Evolutionary conservation across 495 filamentous ascomycete species (phyloP).

Genomic region (Podospora tetraspora): DNA sequence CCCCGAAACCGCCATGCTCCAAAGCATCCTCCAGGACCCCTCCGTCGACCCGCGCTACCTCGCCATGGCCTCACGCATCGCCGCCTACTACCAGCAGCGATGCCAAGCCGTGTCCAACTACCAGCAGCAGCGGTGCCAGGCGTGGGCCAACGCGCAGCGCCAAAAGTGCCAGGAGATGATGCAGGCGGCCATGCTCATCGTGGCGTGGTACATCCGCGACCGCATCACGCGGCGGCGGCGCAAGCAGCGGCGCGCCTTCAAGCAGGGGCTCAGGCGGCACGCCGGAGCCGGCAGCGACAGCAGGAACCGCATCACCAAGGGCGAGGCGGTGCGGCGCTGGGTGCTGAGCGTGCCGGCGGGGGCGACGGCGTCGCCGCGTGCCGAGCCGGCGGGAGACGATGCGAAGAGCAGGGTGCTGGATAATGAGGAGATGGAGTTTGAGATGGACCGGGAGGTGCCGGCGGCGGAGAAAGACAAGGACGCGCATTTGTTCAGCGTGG

Average conservation of each 20-base stretch:
- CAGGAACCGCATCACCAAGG: slow-evolving; percentile 24
- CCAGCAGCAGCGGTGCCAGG: slow-evolving; percentile 36
- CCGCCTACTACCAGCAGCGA: slow-evolving; percentile 35
- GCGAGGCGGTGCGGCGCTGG: slow-evolving; percentile 33
- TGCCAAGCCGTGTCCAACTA: slow-evolving; percentile 31
- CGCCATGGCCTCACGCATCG: slow-evolving; percentile 37
- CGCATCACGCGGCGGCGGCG: slow-evolving; percentile 26
- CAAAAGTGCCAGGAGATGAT: slow-evolving; percentile 36
- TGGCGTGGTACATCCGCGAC: slow-evolving; percentile 37
- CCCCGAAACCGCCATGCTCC: neutral
- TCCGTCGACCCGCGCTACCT: slow-evolving; percentile 28
- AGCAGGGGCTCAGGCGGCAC: slow-evolving; percentile 16
- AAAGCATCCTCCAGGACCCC: slow-evolving; percentile 5
- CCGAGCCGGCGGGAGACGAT: neutral
- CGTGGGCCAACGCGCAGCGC: slow-evolving; percentile 32
- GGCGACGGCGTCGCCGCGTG: neutral
- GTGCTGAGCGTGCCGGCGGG: slow-evolving; percentile 27
- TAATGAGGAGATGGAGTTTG: slow-evolving; percentile 26
- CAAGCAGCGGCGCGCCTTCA: slow-evolving; percentile 23
- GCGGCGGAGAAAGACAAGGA: slow-evolving; percentile 25
- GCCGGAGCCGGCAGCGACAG: neutral
- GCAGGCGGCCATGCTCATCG: slow-evolving; percentile 33
- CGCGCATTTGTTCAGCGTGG: slow-evolving; percentile 25
- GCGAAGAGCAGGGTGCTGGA: slow-evolving; percentile 14
- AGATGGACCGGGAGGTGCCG: slow-evolving; percentile 19